A percentile compares a stretch with the other conserved stretches of the same genome.
These are phyloP conservation scores for Oryza glaberrima DNA, from an alignment of 176 grass and related monocot genomes.

Conservation along the genomic window DNA sequence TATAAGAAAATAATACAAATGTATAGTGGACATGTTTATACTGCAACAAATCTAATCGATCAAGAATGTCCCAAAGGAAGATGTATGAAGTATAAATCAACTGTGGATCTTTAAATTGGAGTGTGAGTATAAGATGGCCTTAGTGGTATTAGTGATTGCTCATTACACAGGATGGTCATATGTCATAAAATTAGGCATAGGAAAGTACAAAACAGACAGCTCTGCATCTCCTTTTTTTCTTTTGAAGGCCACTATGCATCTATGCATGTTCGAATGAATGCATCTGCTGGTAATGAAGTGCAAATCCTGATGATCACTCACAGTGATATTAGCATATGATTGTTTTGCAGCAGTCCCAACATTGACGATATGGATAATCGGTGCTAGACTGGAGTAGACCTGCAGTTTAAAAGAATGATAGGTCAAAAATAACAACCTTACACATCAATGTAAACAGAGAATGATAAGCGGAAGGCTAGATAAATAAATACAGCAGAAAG, in stretches of 20 bases:
- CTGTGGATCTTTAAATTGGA: neutral
- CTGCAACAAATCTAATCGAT: conserved; percentile 42
- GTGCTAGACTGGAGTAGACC: conserved; percentile 81
- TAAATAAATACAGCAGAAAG: conserved; percentile 21
- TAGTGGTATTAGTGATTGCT: neutral
- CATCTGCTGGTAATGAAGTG: neutral
- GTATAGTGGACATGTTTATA: conserved; percentile 40
- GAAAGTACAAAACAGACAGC: conserved; percentile 7
- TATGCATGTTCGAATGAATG: neutral
- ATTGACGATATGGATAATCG: conserved; percentile 81
- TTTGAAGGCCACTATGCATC: neutral
- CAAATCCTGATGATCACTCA: conserved; percentile 49
- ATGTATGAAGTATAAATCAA: conserved; percentile 28
- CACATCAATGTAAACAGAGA: conserved; percentile 15
- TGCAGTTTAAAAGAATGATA: conserved; percentile 47
- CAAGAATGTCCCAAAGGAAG: conserved; percentile 45
- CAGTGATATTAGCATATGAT: conserved; percentile 85
- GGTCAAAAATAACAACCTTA: conserved; percentile 5
- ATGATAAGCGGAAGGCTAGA: neutral
- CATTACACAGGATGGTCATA: neutral
- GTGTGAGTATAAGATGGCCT: neutral
- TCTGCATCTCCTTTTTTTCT: neutral
- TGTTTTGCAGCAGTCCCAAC: conserved; percentile 59
- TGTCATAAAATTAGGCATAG: conserved; percentile 7
- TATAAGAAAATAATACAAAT: conserved; percentile 52